Evolutionary conservation across 257 asterid genomes (phyloP).

Genomic region (Rehmannia glutinosa): DNA sequence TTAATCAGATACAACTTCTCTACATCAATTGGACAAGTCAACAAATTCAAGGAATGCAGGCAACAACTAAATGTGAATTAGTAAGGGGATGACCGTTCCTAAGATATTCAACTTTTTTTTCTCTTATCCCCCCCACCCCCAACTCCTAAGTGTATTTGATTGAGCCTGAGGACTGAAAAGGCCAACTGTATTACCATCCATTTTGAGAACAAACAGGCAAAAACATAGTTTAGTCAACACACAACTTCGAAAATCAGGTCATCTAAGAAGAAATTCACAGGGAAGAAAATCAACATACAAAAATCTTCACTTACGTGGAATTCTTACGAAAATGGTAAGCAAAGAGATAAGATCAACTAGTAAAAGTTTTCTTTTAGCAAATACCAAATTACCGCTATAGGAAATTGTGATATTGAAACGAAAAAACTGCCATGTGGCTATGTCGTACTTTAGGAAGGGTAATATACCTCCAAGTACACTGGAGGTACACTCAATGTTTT

Average conservation of each 20-base stretch:
- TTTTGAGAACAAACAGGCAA: background rate
- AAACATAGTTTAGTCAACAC: background rate
- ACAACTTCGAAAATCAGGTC: background rate
- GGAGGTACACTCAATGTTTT: background rate
- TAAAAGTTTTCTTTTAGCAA: background rate
- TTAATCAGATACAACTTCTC: background rate
- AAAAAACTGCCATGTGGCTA: background rate
- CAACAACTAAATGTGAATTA: background rate
- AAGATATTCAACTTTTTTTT: background rate
- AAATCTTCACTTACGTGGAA: background rate
- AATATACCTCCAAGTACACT: too few species aligned
- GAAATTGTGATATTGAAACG: background rate
- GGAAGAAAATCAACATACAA: background rate
- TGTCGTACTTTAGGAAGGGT: background rate
- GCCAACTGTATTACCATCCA: background rate
- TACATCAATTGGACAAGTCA: background rate
- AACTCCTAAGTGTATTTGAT: background rate
- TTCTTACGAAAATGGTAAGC: background rate
- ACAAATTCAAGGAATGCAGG: background rate
- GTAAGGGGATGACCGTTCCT: background rate
- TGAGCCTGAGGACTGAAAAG: too few species aligned
- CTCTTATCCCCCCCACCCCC: too few species aligned
- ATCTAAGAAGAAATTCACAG: background rate
- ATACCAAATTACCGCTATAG: background rate
- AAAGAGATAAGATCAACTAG: background rate